Evolutionary conservation across 2,329 filamentous ascomycete species (phyloP), one percentile per base, ranked within the genome.

Genomic region (Ramularia collo-cygni): DNA sequence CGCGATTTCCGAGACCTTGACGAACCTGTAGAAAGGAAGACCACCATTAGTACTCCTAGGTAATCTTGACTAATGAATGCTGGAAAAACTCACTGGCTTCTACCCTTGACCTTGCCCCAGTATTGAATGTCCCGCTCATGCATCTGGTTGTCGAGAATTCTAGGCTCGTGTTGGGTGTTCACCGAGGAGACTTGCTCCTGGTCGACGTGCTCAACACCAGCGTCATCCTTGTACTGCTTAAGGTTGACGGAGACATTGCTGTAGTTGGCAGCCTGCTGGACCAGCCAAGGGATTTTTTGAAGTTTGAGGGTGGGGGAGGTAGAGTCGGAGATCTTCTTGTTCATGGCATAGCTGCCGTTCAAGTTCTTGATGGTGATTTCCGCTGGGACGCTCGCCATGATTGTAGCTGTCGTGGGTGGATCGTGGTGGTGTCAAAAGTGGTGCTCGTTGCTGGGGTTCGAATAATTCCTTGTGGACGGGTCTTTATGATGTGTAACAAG

Each of bases 71-170:
- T 18, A 12, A 33, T 17, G n/a, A 17, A n/a, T n/a, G 30, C 12
- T 12, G 4, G 9, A 4, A 14, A 10, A 14, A 42, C 47, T 21
- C 40, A 58, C 52, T 50, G 49, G 30, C 72, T 76, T 44, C 70
- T 71, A 42, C 83, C 85, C 37, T 69, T 68, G 47, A 92, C 74
- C 40, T 65, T 67, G 43, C 88, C 88, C 61, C 93, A 95, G 51
- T 94, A 75, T 71, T 79, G 81, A 69, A 95, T 87, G 16, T 67
- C 68, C 68, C 89, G 85, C 47, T 76, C 74, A 52, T 82, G 79
- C 39, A 64, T 71, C 16, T 64, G 60, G 66, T 72, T 79, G 58
- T 82, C 72, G 2, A 82, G 62, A 1, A 57, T 64, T 34, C 81
- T 74, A 6, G 64, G 56, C 59, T 85, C 81, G 13, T 65, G 65